Evolutionary conservation across 1,284 basidiomycete species (phyloP).

Genomic region (Papiliotrema terrestris): DNA sequence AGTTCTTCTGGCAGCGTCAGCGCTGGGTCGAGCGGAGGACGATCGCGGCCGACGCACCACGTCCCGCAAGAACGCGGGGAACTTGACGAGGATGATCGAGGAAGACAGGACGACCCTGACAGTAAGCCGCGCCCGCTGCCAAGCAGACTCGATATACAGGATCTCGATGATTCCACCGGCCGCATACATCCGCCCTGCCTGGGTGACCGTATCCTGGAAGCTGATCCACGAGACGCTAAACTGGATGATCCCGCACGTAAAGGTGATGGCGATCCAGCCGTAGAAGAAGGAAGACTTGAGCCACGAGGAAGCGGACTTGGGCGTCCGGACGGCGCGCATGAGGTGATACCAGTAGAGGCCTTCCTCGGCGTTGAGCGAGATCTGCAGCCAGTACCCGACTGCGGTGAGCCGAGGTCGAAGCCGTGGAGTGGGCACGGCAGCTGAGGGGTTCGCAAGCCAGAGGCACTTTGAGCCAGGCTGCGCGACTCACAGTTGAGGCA

Average conservation of each 20-base stretch:
- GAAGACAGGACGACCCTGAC: slow-evolving; percentile 15
- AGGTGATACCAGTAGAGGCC: slow-evolving; percentile 36
- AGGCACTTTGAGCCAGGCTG: no score
- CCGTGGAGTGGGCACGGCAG: no score
- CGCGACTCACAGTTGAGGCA: neutral
- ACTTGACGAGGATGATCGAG: slow-evolving; percentile 25
- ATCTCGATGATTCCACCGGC: slow-evolving; percentile 21
- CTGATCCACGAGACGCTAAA: slow-evolving; percentile 17
- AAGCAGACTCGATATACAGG: neutral
- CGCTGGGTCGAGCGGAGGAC: neutral
- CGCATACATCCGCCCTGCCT: slow-evolving; percentile 15
- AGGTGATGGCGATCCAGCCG: slow-evolving; percentile 26
- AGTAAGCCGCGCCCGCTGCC: neutral
- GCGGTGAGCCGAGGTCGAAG: neutral
- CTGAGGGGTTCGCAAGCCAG: no score
- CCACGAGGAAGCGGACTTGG: slow-evolving; percentile 23
- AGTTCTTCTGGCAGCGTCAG: slow-evolving; percentile 22
- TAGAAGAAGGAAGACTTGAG: slow-evolving; percentile 27
- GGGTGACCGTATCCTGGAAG: slow-evolving; percentile 6
- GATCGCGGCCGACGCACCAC: slow-evolving; percentile 17
- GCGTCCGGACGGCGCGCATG: slow-evolving; percentile 23
- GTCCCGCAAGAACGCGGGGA: slow-evolving; percentile 27
- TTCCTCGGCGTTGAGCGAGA: slow-evolving; percentile 33
- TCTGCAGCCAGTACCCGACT: slow-evolving; percentile 25
- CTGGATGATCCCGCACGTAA: slow-evolving; percentile 13